Conservation (phyloP, 1,139 yeast species). For the Magnusiomyces fungicola region DNA sequence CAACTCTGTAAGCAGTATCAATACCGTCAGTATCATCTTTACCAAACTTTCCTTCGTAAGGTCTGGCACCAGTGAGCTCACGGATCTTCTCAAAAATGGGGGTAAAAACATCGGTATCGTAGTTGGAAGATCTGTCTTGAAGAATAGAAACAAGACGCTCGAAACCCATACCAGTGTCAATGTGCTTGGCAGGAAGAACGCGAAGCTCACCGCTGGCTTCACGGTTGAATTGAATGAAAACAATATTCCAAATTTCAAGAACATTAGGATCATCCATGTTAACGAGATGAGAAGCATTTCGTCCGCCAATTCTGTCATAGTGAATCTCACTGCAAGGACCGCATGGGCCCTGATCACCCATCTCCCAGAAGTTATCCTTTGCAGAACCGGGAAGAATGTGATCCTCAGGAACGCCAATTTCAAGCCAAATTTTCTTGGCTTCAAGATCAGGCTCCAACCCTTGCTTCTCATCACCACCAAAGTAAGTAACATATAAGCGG, state of each 20-base stretch:
- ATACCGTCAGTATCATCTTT: conserved; percentile 87
- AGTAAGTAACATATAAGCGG: conserved; percentile 88
- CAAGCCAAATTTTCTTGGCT: conserved; percentile 81
- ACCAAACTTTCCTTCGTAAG: conserved; percentile 89
- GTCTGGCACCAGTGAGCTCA: conserved; percentile 88
- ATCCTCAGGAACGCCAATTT: conserved; percentile 82
- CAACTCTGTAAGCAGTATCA: conserved; percentile 95
- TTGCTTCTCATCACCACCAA: conserved; percentile 78
- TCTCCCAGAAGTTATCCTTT: conserved; percentile 97
- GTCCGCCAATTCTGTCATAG: conserved; percentile 95
- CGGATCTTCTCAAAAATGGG: conserved; percentile 81
- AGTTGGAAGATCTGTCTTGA: conserved; percentile 85
- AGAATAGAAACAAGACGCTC: conserved; percentile 93
- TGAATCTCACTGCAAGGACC: conserved; percentile 99
- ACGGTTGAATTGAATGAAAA: conserved; percentile 92
- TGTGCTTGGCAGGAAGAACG: conserved; percentile 84
- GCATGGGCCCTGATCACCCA: conserved; percentile 99
- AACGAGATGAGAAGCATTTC: conserved; percentile 85
- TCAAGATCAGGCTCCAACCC: conserved; percentile 94
- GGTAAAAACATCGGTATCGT: conserved; percentile 92
- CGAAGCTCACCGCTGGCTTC: conserved; percentile 79
- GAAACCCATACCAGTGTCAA: conserved; percentile 98
- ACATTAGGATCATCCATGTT: conserved; percentile 97
- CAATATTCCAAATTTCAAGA: conserved; percentile 95
- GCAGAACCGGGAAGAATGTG: conserved; percentile 89